Conservation (phyloP, 495 filamentous ascomycete genomes). For the Xylaria telfairii region DNA sequence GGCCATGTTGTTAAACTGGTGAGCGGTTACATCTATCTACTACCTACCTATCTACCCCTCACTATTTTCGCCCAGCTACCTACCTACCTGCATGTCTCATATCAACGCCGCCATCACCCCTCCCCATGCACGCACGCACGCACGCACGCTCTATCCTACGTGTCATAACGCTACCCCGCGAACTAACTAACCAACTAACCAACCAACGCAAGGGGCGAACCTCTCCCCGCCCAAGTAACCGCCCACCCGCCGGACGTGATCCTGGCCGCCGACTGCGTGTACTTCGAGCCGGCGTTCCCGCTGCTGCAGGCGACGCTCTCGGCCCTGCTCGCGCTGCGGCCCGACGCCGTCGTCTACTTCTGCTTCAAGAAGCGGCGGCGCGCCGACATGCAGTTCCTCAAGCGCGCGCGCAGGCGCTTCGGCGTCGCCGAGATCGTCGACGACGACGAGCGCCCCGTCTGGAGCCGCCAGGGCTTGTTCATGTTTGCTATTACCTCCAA, state of each 20-base stretch:
- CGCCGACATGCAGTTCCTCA: slow-evolving; percentile 76
- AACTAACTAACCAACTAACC: too few relatives aligned
- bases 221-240: slow-evolving; percentile 53
- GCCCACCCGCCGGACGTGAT: slow-evolving; percentile 72
- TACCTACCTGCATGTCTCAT: not conserved
- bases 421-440: slow-evolving; percentile 69
- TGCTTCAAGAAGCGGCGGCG: slow-evolving; percentile 90
- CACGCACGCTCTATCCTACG: not conserved
- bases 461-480: slow-evolving; percentile 67
- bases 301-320: slow-evolving; percentile 80
- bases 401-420: slow-evolving; percentile 69
- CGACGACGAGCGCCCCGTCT: slow-evolving; percentile 65
- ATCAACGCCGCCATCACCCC: not conserved
- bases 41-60: not conserved
- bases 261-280: slow-evolving; percentile 94
- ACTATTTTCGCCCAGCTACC: not conserved
- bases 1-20: slow-evolving; percentile 79
- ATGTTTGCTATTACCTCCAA: slow-evolving; percentile 59
- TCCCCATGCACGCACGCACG: not conserved
- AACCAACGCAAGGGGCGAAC: slow-evolving; percentile 54
- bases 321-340: slow-evolving; percentile 59
- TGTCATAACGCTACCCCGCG: too few relatives aligned
- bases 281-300: slow-evolving; percentile 95
- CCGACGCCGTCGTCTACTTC: slow-evolving; percentile 79
- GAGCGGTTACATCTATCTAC: slow-evolving; percentile 37